These are phyloP conservation scores for Nakazawaea ishiwadae DNA, from an alignment of 805 yeast genomes.

Conservation along the genomic window DNA sequence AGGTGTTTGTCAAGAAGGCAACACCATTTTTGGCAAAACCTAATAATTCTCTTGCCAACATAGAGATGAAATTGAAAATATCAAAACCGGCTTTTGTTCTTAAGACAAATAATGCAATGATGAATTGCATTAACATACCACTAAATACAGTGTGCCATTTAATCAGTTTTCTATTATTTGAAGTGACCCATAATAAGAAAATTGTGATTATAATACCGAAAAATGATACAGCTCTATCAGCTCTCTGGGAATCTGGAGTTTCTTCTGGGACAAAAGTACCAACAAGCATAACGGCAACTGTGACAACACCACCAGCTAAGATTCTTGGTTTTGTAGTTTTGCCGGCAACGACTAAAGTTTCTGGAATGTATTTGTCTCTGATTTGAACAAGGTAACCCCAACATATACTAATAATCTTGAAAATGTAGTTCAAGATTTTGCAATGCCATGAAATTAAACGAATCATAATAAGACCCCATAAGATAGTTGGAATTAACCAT, in stretches of 20 bases:
- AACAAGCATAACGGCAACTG: conserved; percentile 42
- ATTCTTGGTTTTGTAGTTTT: conserved; percentile 26
- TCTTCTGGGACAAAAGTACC: conserved; percentile 52
- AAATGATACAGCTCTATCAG: conserved; percentile 54
- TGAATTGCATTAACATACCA: conserved; percentile 56
- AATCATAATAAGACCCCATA: conserved; percentile 36
- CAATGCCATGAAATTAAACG: conserved; percentile 34
- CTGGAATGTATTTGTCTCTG: conserved; percentile 35
- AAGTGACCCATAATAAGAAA: conserved; percentile 37
- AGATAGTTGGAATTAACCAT: conserved; percentile 42
- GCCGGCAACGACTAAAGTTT: conserved; percentile 13
- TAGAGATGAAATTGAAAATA: conserved; percentile 54
- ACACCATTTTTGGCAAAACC: conserved; percentile 58
- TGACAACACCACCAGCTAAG: conserved; percentile 37
- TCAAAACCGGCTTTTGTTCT: conserved; percentile 58
- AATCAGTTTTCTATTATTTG: conserved; percentile 38
- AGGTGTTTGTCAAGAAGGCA: conserved; percentile 45
- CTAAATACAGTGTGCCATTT: conserved; percentile 57
- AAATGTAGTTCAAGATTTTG: conserved; percentile 19
- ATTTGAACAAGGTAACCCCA: conserved; percentile 30
- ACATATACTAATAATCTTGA: conserved; percentile 14
- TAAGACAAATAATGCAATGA: conserved; percentile 55
- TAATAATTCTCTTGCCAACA: conserved; percentile 50
- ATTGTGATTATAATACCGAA: conserved; percentile 48
- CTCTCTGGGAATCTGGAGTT: conserved; percentile 38